A percentile compares a stretch with the other conserved stretches of the same genome.
Evolutionary conservation across 345 rosid species (phyloP).

Genomic region (Arabidopsis thaliana): DNA sequence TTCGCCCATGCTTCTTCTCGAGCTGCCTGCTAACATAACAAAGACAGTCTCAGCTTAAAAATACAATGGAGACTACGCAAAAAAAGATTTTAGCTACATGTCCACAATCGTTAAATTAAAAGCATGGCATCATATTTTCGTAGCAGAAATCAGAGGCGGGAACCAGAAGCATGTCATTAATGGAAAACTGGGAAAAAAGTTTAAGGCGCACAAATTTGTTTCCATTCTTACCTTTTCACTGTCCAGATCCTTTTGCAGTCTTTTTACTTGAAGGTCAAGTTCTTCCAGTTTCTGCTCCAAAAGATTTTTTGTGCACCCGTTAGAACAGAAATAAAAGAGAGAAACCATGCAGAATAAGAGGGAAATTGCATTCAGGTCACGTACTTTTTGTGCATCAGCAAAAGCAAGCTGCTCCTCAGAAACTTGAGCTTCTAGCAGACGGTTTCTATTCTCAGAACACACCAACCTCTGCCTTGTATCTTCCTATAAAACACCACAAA

Average conservation of each 20-base stretch:
- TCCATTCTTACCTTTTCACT: slow-evolving; percentile 77
- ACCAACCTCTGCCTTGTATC: slow-evolving; percentile 89
- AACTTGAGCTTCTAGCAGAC: slow-evolving; percentile 89
- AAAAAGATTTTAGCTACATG: neutral
- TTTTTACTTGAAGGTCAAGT: slow-evolving; percentile 69
- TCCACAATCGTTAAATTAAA: neutral
- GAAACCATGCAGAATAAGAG: slow-evolving; percentile 20
- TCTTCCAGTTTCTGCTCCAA: slow-evolving; percentile 80
- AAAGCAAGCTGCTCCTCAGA: slow-evolving; percentile 71
- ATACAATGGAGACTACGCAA: slow-evolving; percentile 22
- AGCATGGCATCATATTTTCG: slow-evolving; percentile 10
- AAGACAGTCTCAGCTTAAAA: slow-evolving; percentile 67
- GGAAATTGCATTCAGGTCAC: slow-evolving; percentile 21
- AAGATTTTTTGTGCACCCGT: slow-evolving; percentile 21
- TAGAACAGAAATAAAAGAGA: slow-evolving; percentile 16
- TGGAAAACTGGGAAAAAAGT: slow-evolving; percentile 1
- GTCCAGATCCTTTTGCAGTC: slow-evolving; percentile 70
- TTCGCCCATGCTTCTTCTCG: slow-evolving; percentile 99
- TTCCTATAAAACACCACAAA: slow-evolving; percentile 58
- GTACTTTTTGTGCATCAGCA: slow-evolving; percentile 71
- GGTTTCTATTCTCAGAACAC: slow-evolving; percentile 78
- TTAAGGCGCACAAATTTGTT: slow-evolving; percentile 28
- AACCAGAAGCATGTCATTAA: slow-evolving; percentile 13
- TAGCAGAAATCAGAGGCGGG: slow-evolving; percentile 3
- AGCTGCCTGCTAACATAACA: slow-evolving; percentile 94